Base-by-base conservation (phyloP, 176 grass and related monocot genomes). In the Carex pumila region DNA sequence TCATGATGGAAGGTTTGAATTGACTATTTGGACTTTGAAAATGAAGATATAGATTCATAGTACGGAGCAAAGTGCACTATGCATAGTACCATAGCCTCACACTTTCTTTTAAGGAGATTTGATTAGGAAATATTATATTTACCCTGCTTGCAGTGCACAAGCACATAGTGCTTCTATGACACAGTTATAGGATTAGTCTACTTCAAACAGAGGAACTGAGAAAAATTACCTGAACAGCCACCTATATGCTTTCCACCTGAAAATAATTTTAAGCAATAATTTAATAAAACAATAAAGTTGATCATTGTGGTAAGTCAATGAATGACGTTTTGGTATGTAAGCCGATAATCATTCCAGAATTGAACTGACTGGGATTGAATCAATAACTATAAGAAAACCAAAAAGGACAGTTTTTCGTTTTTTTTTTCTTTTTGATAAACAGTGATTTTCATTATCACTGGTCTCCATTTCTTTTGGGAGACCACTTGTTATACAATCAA, bases 191-290 rank as follows among this genome's bases (percentile, higher is more conserved):
- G 43, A 14, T 25, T 0, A 39, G 41, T 13, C 65, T 68, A 15
- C 5, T 53, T 75, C 19, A 75, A 53, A 50, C 10, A 77, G 0
- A 86, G 52, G 50, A 62, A 83, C 11, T 58, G 60, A 79, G 31
- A 79, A 67, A 69, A 61, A 63, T 55, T 91, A 98, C 91, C 95
- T 94, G 95, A 90, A 86, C 95, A 98, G 5, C 92, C 95, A 62
- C 92, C 89, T 74, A 98, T 91, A 84, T 98, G 95, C 82, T 90
- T 98, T 79, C 89, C 90, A 79, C 95, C 95, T 93, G 87, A 77
- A 87, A 85, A 49, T 54, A 0, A 60, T 83, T 58, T 25, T 59
- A 85, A 60, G 79, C 12, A 76, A 43, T 32, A 79, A 82, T 30
- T 86, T 86, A 74, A 86, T 32, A 83, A 84, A 39, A 13, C 31